Evolutionary conservation across 2,329 filamentous ascomycete species (phyloP).

Genomic region (Lasiodiplodia gonubiensis): DNA sequence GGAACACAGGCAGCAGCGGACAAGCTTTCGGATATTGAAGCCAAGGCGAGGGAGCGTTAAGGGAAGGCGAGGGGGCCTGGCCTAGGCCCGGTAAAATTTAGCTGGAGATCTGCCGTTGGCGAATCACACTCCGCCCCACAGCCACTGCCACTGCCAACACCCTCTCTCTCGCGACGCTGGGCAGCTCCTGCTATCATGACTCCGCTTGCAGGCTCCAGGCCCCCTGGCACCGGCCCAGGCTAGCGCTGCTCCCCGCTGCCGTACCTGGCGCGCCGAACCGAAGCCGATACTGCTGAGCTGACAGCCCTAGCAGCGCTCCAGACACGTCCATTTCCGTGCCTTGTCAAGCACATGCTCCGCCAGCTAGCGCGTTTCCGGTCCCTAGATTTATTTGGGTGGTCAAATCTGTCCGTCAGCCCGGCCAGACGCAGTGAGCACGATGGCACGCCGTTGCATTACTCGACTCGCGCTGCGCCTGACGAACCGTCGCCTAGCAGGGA

Average conservation of each 20-base stretch:
- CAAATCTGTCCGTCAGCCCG: background rate
- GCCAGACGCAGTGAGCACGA: background rate
- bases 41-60: constrained; percentile 5
- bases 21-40: constrained; percentile 6
- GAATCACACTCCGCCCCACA: background rate
- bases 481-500: background rate
- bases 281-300: background rate
- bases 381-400: background rate
- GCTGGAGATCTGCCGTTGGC: background rate
- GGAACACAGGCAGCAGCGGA: background rate
- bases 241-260: background rate
- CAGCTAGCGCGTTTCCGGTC: background rate
- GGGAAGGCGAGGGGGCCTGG: background rate
- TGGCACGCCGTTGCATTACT: constrained; percentile 4
- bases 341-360: constrained; percentile 1
- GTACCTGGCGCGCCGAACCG: constrained; percentile 4
- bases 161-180: background rate
- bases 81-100: background rate
- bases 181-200: background rate
- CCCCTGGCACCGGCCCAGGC: background rate
- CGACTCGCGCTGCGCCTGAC: background rate
- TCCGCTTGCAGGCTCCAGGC: background rate
- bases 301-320: constrained; percentile 12
- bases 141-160: constrained; percentile 10
- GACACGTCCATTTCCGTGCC: constrained; percentile 17